Conservation (phyloP, 371 early-diverging fungal genomes). For the Mucor plumbeus region DNA sequence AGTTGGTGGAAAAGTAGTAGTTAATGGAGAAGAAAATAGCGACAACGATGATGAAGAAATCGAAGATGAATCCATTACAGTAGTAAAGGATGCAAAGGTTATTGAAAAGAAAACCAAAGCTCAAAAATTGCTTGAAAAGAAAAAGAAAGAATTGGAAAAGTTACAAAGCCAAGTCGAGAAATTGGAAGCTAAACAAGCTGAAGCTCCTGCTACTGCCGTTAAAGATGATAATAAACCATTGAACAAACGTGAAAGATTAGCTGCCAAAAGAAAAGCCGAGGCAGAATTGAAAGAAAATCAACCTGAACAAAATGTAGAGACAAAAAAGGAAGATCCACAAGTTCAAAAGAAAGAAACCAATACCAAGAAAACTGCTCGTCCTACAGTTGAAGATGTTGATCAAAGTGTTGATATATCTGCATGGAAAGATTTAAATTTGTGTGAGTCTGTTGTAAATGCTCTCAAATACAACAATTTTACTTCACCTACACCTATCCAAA, state of each 20-base stretch:
- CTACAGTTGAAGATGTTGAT: slow-evolving; percentile 48
- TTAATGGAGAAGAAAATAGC: not conserved
- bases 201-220: not conserved
- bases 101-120: slow-evolving; percentile 31
- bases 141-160: slow-evolving; percentile 35
- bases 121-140: slow-evolving; percentile 33
- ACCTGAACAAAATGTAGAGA: slow-evolving; percentile 31
- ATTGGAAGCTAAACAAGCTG: slow-evolving; percentile 21
- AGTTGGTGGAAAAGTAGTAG: not conserved
- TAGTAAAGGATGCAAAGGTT: slow-evolving; percentile 20
- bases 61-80: slow-evolving; percentile 7
- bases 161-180: slow-evolving; percentile 27
- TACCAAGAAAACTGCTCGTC: slow-evolving; percentile 21
- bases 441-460: slow-evolving; percentile 63
- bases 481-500: slow-evolving; percentile 95
- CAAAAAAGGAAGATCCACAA: slow-evolving; percentile 19
- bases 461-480: slow-evolving; percentile 74
- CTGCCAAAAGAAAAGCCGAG: slow-evolving; percentile 31
- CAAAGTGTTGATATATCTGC: slow-evolving; percentile 59
- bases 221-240: slow-evolving; percentile 31
- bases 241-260: slow-evolving; percentile 37
- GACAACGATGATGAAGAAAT: slow-evolving; percentile 7
- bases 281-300: slow-evolving; percentile 19
- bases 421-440: slow-evolving; percentile 62
- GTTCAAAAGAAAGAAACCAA: slow-evolving; percentile 22